Conservation (phyloP, 805 yeast species). For the Ascoidea asiatica region DNA sequence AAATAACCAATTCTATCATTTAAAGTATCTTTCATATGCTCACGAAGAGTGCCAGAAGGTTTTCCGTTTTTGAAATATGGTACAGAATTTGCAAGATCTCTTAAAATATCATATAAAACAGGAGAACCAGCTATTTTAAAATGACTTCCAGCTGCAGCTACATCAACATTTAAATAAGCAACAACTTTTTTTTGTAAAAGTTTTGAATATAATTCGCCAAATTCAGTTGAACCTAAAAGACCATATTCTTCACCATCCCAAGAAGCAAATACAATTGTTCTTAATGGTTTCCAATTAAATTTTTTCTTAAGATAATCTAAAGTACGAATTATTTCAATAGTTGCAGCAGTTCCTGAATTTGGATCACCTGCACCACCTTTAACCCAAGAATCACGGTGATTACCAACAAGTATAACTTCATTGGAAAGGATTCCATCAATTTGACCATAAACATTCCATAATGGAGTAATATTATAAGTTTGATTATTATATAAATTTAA, state of each 20-base stretch:
- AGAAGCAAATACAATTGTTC: slow-evolving; percentile 57
- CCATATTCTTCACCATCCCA: slow-evolving; percentile 81
- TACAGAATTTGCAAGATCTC: slow-evolving; percentile 29
- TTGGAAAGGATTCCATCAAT: slow-evolving; percentile 38
- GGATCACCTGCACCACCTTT: slow-evolving; percentile 75
- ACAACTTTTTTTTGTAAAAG: slow-evolving; percentile 35
- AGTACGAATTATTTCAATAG: slow-evolving; percentile 51
- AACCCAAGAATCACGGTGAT: slow-evolving; percentile 75
- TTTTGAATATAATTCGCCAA: slow-evolving; percentile 45
- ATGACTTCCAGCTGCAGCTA: slow-evolving; percentile 41
- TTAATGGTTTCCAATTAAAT: slow-evolving; percentile 57
- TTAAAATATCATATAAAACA: slow-evolving; percentile 32
- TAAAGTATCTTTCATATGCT: slow-evolving; percentile 18
- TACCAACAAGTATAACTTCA: slow-evolving; percentile 53
- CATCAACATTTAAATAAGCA: slow-evolving; percentile 62
- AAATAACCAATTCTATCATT: slow-evolving; percentile 27
- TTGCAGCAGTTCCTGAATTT: slow-evolving; percentile 55
- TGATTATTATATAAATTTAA: slow-evolving; percentile 49
- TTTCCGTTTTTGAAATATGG: slow-evolving; percentile 27
- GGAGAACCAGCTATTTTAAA: slow-evolving; percentile 48
- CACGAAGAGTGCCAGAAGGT: slow-evolving; percentile 15
- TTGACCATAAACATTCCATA: slow-evolving; percentile 50
- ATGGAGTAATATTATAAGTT: slow-evolving; percentile 44
- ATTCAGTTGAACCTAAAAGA: slow-evolving; percentile 65
- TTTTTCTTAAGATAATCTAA: slow-evolving; percentile 32